Base-by-base conservation (phyloP, 192 early-diverging fungal genomes). In the Entophlyctis luteolus region DNA sequence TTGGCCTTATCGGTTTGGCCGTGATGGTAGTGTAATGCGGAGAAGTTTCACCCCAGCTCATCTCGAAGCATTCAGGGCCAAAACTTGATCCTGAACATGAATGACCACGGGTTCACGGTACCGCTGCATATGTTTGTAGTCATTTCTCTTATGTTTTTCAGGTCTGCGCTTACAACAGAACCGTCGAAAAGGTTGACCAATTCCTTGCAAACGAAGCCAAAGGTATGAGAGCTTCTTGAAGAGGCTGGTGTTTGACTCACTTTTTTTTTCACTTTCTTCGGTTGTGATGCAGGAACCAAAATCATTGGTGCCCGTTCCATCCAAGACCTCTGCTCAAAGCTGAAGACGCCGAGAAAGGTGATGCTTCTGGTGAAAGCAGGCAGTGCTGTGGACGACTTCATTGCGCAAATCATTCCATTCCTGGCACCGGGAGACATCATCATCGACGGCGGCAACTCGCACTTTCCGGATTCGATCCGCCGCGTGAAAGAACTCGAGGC, bases 21-120 rank as follows among this genome's bases (percentile, higher is more conserved):
- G 96, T 98, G 73, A 98, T 98, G 96, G 93, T 94, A 86, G 36
- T n/a, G n/a, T n/a, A n/a, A n/a, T n/a, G n/a, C n/a, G n/a, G n/a
- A n/a, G n/a, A n/a, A n/a, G n/a, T n/a, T n/a, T n/a, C n/a, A n/a
- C 39, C n/a, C n/a, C 39, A 12, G 39, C n/a, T n/a, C n/a, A 53
- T 14, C 14, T 27, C 50, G 25, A 16, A 12, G n/a, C n/a, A n/a
- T 33, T 32, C 76, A 96, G 93, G 96, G 96, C 70, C 96, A 98
- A 78, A 98, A 98, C 88, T 74, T 98, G 76, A 93, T 98, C 72
- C 80, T 98, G 53, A 98, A 98, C 87, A 93, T 98, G 89, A 90
- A 95, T 76, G 96, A 98, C 79, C 87, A 98, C 72, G 96, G 93
- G 27, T 98, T 85, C 81, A 87, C 77, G 20, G 81, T 81, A 42